Percentiles rank a stretch among this genome's conserved stretches.
These are phyloP conservation scores for Podosphaera xanthii DNA, from an alignment of 2,329 filamentous ascomycete species.

Conservation along the genomic window DNA sequence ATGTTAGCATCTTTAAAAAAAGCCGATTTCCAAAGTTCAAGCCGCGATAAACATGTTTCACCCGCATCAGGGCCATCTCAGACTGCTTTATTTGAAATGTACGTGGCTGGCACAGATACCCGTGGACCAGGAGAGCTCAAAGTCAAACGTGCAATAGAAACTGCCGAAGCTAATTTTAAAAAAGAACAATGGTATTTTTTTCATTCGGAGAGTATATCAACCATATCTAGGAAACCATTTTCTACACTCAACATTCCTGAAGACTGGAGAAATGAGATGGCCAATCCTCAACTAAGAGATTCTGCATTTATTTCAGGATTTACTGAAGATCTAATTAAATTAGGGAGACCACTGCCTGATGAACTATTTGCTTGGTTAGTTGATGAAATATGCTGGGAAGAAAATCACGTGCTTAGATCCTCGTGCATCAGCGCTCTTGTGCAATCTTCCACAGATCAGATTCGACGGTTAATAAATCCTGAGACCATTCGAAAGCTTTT, in stretches of 20 bases:
- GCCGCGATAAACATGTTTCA: not conserved
- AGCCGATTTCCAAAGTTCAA: not conserved
- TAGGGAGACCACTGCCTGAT: conserved; percentile 29
- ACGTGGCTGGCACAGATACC: conserved; percentile 22
- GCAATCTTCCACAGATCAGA: conserved; percentile 20
- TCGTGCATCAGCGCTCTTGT: conserved; percentile 36
- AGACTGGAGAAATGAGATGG: conserved; percentile 16
- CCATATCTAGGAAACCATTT: conserved; percentile 9
- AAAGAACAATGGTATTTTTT: conserved; percentile 37
- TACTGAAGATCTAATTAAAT: conserved; percentile 28
- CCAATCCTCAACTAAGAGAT: conserved; percentile 26
- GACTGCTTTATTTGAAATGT: conserved; percentile 20
- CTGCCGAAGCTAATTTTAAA: conserved; percentile 33
- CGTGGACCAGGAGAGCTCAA: conserved; percentile 21
- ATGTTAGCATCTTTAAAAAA: conserved; percentile 6
- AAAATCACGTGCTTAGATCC: conserved; percentile 28
- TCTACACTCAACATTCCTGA: conserved; percentile 6
- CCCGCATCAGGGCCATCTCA: conserved; percentile 7
- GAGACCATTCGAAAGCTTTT: conserved; percentile 30
- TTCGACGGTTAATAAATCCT: conserved; percentile 23
- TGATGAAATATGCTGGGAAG: conserved; percentile 32
- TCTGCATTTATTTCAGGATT: conserved; percentile 40
- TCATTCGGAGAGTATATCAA: conserved; percentile 8
- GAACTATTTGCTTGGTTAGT: conserved; percentile 45
- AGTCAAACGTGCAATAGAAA: conserved; percentile 31